A percentile compares a stretch with the other conserved stretches of the same genome.
Evolutionary conservation across 139 green algal species (phyloP).

Genomic region (Coccomyxa sp.): DNA sequence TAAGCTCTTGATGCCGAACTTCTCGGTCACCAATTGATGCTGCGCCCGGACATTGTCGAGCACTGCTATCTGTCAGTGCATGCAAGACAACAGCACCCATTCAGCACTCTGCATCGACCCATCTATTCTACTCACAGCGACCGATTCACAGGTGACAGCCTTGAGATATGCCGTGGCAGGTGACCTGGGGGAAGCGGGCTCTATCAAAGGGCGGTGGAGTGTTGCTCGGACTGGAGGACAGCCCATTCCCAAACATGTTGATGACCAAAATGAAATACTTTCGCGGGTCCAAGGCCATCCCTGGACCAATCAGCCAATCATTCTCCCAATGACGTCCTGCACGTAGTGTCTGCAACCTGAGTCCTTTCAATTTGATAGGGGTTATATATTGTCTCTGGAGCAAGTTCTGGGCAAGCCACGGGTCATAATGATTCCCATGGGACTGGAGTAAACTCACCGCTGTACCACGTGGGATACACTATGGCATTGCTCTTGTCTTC

Average conservation of each 20-base stretch:
- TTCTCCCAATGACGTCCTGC: conserved; percentile 8
- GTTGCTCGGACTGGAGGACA: conserved; percentile 11
- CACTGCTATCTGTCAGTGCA: conserved; percentile 1
- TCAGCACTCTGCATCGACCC: neutral
- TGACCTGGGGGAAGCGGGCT: conserved; percentile 6
- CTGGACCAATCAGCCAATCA: conserved; percentile 14
- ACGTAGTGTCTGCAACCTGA: neutral
- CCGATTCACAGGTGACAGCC: neutral
- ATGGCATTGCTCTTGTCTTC: conserved; percentile 16
- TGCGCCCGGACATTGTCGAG: conserved; percentile 12
- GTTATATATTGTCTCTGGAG: no score
- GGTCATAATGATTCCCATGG: neutral
- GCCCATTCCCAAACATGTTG: conserved; percentile 17
- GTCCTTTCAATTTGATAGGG: neutral
- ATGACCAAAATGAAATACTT: conserved; percentile 13
- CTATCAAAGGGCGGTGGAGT: conserved; percentile 2
- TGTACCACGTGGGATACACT: conserved; percentile 14
- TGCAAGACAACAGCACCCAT: neutral
- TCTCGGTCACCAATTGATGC: conserved; percentile 7
- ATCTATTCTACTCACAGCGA: neutral
- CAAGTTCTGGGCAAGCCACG: no score
- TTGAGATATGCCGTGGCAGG: neutral
- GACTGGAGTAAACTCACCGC: neutral
- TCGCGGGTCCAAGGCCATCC: neutral
- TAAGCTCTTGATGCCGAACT: conserved; percentile 10